A percentile compares a stretch with the other conserved stretches of the same genome.
phyloP scores from a whole-genome alignment of 352 stramenopile genomes.

The Pythium aquatile region DNA sequence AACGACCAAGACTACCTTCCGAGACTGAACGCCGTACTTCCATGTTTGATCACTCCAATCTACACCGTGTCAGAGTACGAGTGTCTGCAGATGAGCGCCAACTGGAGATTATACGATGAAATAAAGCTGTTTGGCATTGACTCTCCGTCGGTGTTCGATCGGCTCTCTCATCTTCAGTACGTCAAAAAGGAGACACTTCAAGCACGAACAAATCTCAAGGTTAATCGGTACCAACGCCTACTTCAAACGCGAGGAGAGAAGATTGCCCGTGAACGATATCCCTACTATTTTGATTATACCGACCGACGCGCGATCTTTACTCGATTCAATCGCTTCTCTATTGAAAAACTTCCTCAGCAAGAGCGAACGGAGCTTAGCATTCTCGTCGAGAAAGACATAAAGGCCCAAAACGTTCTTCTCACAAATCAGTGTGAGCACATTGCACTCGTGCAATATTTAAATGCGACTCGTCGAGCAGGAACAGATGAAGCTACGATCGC shows the following conservation, averaged over 20 bases:
- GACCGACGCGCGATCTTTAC: background rate
- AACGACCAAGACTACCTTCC: background rate
- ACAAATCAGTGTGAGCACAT: background rate
- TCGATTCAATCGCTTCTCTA: background rate
- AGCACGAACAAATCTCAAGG: background rate
- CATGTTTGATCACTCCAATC: background rate
- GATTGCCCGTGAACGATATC: background rate
- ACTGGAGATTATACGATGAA: background rate
- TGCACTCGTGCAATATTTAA: too few species aligned
- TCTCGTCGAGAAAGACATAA: background rate
- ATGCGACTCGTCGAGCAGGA: too few species aligned
- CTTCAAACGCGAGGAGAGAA: background rate
- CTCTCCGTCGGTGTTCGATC: background rate
- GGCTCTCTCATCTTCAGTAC: background rate
- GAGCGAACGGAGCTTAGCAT: background rate
- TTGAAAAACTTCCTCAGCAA: background rate
- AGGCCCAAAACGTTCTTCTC: background rate
- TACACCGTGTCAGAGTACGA: background rate
- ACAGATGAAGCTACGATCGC: background rate
- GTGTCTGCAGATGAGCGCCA: background rate
- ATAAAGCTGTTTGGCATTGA: background rate
- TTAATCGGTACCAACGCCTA: background rate
- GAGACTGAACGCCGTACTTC: background rate
- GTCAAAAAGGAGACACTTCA: background rate
- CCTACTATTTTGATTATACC: constrained; percentile 2